These are phyloP conservation scores for Litchi chinensis DNA, from an alignment of 345 rosid species.

Conservation along the genomic window DNA sequence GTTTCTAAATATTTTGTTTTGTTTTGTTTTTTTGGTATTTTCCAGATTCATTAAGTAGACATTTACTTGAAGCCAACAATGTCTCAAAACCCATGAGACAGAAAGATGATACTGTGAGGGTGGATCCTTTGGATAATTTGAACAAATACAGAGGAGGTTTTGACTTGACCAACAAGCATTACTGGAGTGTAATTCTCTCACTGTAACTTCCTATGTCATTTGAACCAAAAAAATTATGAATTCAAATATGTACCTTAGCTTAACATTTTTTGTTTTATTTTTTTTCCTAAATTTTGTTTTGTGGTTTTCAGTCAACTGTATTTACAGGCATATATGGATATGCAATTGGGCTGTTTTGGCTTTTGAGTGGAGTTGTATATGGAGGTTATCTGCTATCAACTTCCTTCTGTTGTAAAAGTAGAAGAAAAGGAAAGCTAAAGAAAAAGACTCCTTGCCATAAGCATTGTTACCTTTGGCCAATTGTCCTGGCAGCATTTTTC, in stretches of 20 bases:
- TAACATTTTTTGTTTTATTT: background rate
- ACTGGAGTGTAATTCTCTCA: conserved; percentile 66
- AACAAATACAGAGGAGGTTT: conserved; percentile 70
- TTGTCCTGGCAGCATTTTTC: conserved; percentile 42
- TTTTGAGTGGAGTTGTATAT: conserved; percentile 45
- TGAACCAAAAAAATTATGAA: too few relatives aligned
- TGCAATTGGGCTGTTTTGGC: conserved; percentile 52
- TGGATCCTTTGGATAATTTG: conserved; percentile 52
- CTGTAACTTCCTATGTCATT: background rate
- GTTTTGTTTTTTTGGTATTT: background rate
- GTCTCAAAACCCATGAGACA: conserved; percentile 18
- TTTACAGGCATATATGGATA: conserved; percentile 68
- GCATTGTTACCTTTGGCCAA: conserved; percentile 42
- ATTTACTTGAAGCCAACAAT: conserved; percentile 28
- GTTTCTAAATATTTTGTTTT: background rate
- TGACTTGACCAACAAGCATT: conserved; percentile 63
- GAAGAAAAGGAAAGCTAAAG: conserved; percentile 33
- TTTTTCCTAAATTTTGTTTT: background rate
- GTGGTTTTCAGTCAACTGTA: conserved; percentile 51
- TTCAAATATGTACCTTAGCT: background rate
- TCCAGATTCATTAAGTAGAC: conserved; percentile 26
- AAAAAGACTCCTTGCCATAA: conserved; percentile 27
- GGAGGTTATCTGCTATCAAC: conserved; percentile 33
- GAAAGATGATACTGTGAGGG: conserved; percentile 50
- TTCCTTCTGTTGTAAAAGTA: conserved; percentile 35